Evolutionary conservation across 2,329 filamentous ascomycete species (phyloP).

Genomic region (Fusarium torreyae): DNA sequence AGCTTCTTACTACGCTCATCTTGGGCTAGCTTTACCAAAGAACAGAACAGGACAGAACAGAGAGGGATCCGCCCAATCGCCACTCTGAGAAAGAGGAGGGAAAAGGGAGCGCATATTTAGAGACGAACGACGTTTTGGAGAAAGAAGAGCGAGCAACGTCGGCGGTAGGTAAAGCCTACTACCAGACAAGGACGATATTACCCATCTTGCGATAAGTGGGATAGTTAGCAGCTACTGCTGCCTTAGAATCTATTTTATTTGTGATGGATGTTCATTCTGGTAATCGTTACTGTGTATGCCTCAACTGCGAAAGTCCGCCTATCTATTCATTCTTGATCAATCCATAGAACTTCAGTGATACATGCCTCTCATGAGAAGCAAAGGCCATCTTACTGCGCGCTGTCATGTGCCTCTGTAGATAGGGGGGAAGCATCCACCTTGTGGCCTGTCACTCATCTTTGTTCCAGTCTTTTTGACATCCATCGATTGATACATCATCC

Average conservation of each 20-base stretch:
- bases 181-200: constrained; percentile 26
- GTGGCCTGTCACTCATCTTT: no score
- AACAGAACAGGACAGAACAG: constrained; percentile 5
- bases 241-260: constrained; percentile 40
- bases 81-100: constrained; percentile 30
- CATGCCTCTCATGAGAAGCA: no score
- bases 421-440: no score
- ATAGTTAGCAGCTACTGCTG: constrained; percentile 33
- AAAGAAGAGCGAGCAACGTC: constrained; percentile 34
- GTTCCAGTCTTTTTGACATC: no score
- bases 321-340: neutral
- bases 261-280: constrained; percentile 15
- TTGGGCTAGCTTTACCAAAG: constrained; percentile 28
- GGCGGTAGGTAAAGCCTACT: constrained; percentile 29
- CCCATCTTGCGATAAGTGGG: constrained; percentile 34
- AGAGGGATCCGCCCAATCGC: constrained; percentile 20
- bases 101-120: constrained; percentile 19
- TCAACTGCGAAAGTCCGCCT: neutral
- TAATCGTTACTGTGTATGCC: neutral
- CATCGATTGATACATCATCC: no score
- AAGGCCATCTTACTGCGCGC: no score
- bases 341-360: no score
- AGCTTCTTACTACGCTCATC: constrained; percentile 28
- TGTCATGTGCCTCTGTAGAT: no score
- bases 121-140: constrained; percentile 18